Evolutionary conservation across 805 yeast species (phyloP).

Genomic region (Clavispora santaluciae): DNA sequence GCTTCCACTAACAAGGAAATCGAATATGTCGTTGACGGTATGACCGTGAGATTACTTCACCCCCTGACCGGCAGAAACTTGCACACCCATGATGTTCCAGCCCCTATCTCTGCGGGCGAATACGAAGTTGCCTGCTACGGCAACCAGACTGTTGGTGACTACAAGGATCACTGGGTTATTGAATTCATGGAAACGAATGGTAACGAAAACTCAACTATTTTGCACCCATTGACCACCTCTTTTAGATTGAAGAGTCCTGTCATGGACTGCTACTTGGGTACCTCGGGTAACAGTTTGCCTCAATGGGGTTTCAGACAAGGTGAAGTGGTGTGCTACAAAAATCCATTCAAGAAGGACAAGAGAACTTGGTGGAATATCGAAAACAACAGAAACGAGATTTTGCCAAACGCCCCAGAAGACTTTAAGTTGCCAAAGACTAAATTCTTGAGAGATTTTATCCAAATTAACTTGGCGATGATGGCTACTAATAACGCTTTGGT

Average conservation of each 20-base stretch:
- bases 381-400: slow-evolving; percentile 53
- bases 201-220: slow-evolving; percentile 44
- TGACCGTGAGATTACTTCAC: slow-evolving; percentile 59
- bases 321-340: slow-evolving; percentile 77
- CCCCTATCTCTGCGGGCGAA: slow-evolving; percentile 52
- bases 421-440: slow-evolving; percentile 56
- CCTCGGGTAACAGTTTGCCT: slow-evolving; percentile 78
- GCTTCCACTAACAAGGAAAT: slow-evolving; percentile 24
- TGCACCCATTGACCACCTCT: slow-evolving; percentile 82
- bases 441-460: slow-evolving; percentile 65
- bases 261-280: slow-evolving; percentile 80
- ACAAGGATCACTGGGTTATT: slow-evolving; percentile 71
- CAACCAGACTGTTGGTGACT: slow-evolving; percentile 57
- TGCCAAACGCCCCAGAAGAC: slow-evolving; percentile 57
- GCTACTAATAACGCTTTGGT: slow-evolving; percentile 78
- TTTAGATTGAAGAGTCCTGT: slow-evolving; percentile 67
- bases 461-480: slow-evolving; percentile 75
- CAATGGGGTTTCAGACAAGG: slow-evolving; percentile 98
- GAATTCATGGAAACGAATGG: slow-evolving; percentile 62
- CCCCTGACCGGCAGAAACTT: slow-evolving; percentile 58
- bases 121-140: slow-evolving; percentile 76
- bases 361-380: slow-evolving; percentile 89
- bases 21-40: slow-evolving; percentile 51
- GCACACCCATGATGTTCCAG: slow-evolving; percentile 65
- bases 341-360: slow-evolving; percentile 68